phyloP scores from a whole-genome alignment of 306 rosid species.

The Malus sylvestris region DNA sequence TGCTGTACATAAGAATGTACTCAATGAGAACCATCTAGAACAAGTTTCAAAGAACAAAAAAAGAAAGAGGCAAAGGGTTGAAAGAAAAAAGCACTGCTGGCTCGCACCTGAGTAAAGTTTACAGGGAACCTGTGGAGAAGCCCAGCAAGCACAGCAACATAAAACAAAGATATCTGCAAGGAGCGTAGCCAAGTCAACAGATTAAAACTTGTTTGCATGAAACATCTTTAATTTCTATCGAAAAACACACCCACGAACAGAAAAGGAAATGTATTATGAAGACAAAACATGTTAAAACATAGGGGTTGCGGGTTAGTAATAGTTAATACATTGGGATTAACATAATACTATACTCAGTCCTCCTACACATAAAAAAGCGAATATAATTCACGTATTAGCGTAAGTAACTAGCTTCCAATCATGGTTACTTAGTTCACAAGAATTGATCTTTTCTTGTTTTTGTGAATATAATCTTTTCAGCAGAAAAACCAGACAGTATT shows the following conservation, averaged over 20 bases:
- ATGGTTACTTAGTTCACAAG: background rate
- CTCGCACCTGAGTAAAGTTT: slow-evolving; percentile 74
- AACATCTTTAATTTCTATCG: background rate
- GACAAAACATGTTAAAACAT: background rate
- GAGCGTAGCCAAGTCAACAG: slow-evolving; percentile 21
- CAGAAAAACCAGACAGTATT: background rate
- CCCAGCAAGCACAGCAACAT: slow-evolving; percentile 76
- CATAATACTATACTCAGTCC: background rate
- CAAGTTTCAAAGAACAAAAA: slow-evolving; percentile 4
- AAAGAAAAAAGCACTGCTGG: slow-evolving; percentile 8
- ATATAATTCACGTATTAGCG: background rate
- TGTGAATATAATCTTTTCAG: background rate
- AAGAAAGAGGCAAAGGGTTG: background rate
- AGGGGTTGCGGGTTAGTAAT: background rate
- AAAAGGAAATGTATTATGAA: background rate
- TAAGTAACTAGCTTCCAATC: background rate
- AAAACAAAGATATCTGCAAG: slow-evolving; percentile 85
- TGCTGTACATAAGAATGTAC: slow-evolving; percentile 51
- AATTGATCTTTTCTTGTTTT: background rate
- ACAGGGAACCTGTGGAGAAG: slow-evolving; percentile 84
- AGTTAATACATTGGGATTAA: background rate
- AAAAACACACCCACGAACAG: background rate
- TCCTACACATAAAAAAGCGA: background rate
- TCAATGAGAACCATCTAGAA: slow-evolving; percentile 24
- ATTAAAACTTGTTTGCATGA: slow-evolving; percentile 1